phyloP scores from a whole-genome alignment of 257 asterid species.

The Nyctanthes arbortristis region DNA sequence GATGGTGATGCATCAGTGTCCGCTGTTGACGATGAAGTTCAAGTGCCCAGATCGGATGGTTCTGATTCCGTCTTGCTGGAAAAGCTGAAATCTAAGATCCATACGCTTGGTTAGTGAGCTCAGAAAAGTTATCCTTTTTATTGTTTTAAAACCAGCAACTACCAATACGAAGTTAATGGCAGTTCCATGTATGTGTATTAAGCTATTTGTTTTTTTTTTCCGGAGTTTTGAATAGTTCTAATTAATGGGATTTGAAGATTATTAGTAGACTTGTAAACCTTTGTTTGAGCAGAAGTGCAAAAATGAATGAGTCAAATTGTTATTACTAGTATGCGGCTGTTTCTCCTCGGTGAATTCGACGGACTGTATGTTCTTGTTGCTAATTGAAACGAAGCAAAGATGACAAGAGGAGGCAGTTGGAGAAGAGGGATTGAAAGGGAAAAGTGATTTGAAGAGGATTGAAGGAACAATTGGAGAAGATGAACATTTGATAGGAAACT shows the following conservation, averaged over 20 bases:
- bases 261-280: conserved; percentile 8
- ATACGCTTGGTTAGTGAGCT: conserved; percentile 57
- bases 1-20: conserved; percentile 41
- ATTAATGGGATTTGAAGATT: background rate
- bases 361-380: too few relatives aligned
- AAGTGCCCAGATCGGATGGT: conserved; percentile 44
- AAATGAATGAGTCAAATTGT: too few relatives aligned
- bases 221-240: background rate
- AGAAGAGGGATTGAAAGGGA: too few relatives aligned
- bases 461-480: too few relatives aligned
- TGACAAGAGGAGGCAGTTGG: too few relatives aligned
- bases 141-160: conserved; percentile 2
- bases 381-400: too few relatives aligned
- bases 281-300: background rate
- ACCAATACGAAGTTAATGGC: background rate
- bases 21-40: conserved; percentile 38
- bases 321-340: too few relatives aligned
- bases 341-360: too few relatives aligned
- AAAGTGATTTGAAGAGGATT: too few relatives aligned
- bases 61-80: conserved; percentile 41
- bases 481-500: too few relatives aligned
- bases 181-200: background rate
- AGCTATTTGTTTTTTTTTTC: background rate
- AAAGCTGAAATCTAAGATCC: conserved; percentile 64
- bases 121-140: conserved; percentile 9